phyloP scores from a whole-genome alignment of 768 basidiomycete species.

The Phylloporus rhodoxanthus region DNA sequence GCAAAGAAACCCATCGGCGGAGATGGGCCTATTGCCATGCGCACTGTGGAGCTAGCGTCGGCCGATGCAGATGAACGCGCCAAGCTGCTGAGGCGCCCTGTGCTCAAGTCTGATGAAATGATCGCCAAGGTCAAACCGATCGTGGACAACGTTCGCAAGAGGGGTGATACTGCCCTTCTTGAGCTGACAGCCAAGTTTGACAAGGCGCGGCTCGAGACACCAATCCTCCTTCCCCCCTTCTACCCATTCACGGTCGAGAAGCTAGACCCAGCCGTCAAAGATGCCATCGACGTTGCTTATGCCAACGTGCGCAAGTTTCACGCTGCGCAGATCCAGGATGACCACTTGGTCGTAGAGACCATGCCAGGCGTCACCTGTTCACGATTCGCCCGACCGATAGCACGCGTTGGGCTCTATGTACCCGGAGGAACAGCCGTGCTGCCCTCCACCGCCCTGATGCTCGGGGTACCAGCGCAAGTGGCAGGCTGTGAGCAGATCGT shows the following conservation, averaged over 20 bases:
- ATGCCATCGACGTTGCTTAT: conserved; percentile 88
- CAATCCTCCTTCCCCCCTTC: conserved; percentile 78
- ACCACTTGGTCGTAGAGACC: conserved; percentile 79
- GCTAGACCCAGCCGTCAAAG: conserved; percentile 57
- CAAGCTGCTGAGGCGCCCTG: conserved; percentile 78
- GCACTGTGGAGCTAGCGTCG: conserved; percentile 54
- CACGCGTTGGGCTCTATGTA: conserved; percentile 92
- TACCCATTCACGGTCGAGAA: conserved; percentile 39
- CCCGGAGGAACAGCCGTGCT: conserved; percentile 96
- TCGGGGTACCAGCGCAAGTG: conserved; percentile 95
- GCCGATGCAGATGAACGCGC: conserved; percentile 49
- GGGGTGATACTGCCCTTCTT: conserved; percentile 82
- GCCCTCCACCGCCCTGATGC: conserved; percentile 95
- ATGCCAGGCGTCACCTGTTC: conserved; percentile 98
- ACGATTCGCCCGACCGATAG: conserved; percentile 91
- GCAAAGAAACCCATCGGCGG: conserved; percentile 27
- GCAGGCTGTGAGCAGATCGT: conserved; percentile 91
- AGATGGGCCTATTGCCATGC: conserved; percentile 67
- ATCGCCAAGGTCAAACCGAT: conserved; percentile 92
- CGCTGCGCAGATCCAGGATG: conserved; percentile 71
- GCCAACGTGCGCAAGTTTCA: conserved; percentile 90
- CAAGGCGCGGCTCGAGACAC: conserved; percentile 62
- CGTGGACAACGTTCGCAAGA: conserved; percentile 75
- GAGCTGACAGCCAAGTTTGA: conserved; percentile 94
- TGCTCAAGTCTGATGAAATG: conserved; percentile 57